Base-by-base conservation (phyloP, 2,329 filamentous ascomycete genomes). In the Neocatenulostroma microsporum region DNA sequence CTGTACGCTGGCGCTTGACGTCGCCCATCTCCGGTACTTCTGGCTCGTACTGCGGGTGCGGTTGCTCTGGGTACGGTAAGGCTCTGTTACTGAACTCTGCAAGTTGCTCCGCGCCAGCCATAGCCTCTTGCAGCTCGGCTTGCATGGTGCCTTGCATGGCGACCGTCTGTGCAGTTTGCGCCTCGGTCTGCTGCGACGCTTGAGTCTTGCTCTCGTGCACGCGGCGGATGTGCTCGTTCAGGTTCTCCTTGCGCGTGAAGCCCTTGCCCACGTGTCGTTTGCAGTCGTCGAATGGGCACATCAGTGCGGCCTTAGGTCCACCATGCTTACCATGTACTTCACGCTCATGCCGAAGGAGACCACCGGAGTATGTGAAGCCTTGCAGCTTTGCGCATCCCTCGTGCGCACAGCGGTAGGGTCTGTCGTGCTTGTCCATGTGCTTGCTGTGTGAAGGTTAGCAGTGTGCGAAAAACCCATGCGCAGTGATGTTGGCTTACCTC, bases 381-480 rank as follows among this genome's bases (percentile, higher is more conserved):
- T 84, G 84, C 0, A 94, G 74, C 54, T 94, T 94, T 54, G 89
- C 85, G 62, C 89, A 95, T 24, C 82, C 83, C n/a, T 76, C 72
- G 28, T 82, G 79, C 15, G 69, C 72, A 61, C 89, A 96, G 53
- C 87, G 84, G 58, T 95, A 96, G 1, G 89, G 89, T 10, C 89
- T 75, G 50, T 94, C 87, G 59, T 96, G 89, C 60, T 94, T 94
- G 65, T 96, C 89, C 88, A 95, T 95, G 60, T 96, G 89, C 66
- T 96, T 95, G 58, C 86, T 94, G 47, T 42, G 35, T n/a, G 11
- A 5, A 41, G 38, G 30, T 36, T 7, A 30, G 45, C 39, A 55
- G 48, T 34, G 19, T 13, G 9, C 12, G 21, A 26, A 14, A 17
- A 4, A 14, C 12, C 12, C 13, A n/a, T 40, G 25, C n/a, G n/a